Base-by-base conservation (phyloP, 2,329 filamentous ascomycete genomes). In the Botrytis byssoidea region DNA sequence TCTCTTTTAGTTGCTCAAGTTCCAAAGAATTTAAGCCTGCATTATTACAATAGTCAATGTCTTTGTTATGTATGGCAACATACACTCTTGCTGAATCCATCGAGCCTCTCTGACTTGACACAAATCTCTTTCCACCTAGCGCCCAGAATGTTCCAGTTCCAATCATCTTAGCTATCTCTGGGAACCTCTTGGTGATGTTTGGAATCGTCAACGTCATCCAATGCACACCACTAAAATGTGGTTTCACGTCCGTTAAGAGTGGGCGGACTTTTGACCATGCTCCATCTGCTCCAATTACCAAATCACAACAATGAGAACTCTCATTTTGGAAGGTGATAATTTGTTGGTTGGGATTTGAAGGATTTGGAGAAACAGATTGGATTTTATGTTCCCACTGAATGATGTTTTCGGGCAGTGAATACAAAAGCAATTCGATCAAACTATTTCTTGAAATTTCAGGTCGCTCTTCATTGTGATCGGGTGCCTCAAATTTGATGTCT, bases 221-320 rank as follows among this genome's bases (percentile, higher is more conserved):
- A 16, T 70, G 40, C 12, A 72, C 65, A 10, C 70, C 65, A 37
- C 70, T 73, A 63, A 71, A 75, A 16, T 71, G 22, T 32, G 80
- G 78, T 2, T 82, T 77, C 59, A 71, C 51, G 18, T 74, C 75
- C 2, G 77, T 78, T 37, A 82, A 70, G 18, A 77, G 25, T 5
- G 74, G n/a, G 3, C 85, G 81, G 5, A 85, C 78, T 61, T 79
- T 82, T 22, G 77, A 82, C 82, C 82, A 84, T 2, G 83, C 81
- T 10, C 83, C 83, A 77, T 83, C 82, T 0, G 82, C 94, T 22
- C 83, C 83, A 37, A 83, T 77, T 14, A 83, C 81, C 5, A 83
- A 72, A 72, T 84, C 83, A 65, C 80, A 84, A 12, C 66, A 46
- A 22, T 67, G 40, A 42, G 68, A 60, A 5, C 20, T 20, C 4